Evolutionary conservation across 1,284 basidiomycete species (phyloP).

Genomic region (Ustilago curta): DNA sequence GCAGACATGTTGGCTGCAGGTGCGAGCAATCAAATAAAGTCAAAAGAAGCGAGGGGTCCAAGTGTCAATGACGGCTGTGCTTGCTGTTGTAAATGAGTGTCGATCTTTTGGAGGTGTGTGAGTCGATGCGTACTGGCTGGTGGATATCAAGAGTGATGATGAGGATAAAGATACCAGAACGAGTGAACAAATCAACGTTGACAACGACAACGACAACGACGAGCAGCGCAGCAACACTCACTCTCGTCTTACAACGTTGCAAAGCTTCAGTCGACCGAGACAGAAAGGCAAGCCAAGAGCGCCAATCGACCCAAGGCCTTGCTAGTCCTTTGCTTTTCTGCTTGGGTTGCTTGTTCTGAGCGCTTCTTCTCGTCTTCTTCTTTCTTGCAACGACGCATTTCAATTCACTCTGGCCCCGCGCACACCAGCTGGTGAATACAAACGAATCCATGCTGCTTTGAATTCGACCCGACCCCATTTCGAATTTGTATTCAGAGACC

Average conservation of each 20-base stretch:
- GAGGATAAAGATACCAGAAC: constrained; percentile 19
- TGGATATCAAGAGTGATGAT: constrained; percentile 8
- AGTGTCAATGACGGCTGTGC: background rate
- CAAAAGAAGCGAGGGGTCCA: background rate
- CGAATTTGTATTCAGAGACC: constrained; percentile 20
- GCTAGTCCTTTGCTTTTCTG: too few species aligned
- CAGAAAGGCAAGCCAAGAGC: background rate
- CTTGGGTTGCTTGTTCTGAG: background rate
- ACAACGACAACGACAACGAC: too few species aligned
- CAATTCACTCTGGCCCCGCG: constrained; percentile 10
- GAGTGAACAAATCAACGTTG: too few species aligned
- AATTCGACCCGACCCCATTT: background rate
- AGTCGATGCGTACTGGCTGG: constrained; percentile 31
- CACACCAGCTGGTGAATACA: background rate
- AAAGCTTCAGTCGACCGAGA: constrained; percentile 14
- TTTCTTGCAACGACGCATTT: constrained; percentile 14
- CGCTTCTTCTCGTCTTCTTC: constrained; percentile 2
- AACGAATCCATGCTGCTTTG: background rate
- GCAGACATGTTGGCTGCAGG: constrained; percentile 45
- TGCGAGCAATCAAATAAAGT: background rate
- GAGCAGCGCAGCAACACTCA: constrained; percentile 5
- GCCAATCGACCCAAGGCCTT: constrained; percentile 7
- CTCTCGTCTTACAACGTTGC: background rate
- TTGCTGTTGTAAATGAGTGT: constrained; percentile 2
- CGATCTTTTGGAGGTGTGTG: background rate